Evolutionary conservation across 345 rosid species (phyloP).

Genomic region (Hirschfeldia incana): DNA sequence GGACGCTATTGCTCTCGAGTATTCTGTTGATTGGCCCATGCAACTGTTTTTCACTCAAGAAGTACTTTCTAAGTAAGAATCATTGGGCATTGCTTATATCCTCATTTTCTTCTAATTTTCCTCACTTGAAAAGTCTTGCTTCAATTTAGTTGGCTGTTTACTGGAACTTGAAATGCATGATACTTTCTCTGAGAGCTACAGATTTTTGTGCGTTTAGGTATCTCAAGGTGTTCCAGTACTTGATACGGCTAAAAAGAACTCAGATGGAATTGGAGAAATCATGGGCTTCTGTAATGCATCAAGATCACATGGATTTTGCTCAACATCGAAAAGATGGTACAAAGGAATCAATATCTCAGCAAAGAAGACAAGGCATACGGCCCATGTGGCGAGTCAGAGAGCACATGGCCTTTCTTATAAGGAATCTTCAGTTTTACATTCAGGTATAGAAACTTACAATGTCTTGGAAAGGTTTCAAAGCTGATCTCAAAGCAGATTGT

Average conservation of each 20-base stretch:
- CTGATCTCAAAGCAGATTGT: slow-evolving; percentile 12
- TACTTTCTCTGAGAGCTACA: slow-evolving; percentile 18
- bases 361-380: slow-evolving; percentile 70
- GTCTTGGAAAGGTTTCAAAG: slow-evolving; percentile 5
- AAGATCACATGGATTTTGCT: slow-evolving; percentile 82
- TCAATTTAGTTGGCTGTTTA: slow-evolving; percentile 23
- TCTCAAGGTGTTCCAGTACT: slow-evolving; percentile 79
- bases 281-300: slow-evolving; percentile 99
- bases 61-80: slow-evolving; percentile 84
- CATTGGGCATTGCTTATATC: slow-evolving; percentile 4
- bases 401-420: slow-evolving; percentile 94
- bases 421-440: slow-evolving; percentile 96
- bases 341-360: slow-evolving; percentile 62
- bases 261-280: slow-evolving; percentile 98
- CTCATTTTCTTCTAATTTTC: background rate
- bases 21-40: slow-evolving; percentile 94
- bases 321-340: slow-evolving; percentile 57
- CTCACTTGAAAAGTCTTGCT: slow-evolving; percentile 3
- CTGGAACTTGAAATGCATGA: slow-evolving; percentile 1
- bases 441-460: slow-evolving; percentile 54
- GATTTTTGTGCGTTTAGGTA: slow-evolving; percentile 56
- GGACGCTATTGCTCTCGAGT: slow-evolving; percentile 93
- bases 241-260: slow-evolving; percentile 75
- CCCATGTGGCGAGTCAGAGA: slow-evolving; percentile 97
- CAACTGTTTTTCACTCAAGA: slow-evolving; percentile 93